Evolutionary conservation across 2,329 filamentous ascomycete species (phyloP), one percentile per base, ranked within the genome.

Genomic region (Dichotomopilus funicola): DNA sequence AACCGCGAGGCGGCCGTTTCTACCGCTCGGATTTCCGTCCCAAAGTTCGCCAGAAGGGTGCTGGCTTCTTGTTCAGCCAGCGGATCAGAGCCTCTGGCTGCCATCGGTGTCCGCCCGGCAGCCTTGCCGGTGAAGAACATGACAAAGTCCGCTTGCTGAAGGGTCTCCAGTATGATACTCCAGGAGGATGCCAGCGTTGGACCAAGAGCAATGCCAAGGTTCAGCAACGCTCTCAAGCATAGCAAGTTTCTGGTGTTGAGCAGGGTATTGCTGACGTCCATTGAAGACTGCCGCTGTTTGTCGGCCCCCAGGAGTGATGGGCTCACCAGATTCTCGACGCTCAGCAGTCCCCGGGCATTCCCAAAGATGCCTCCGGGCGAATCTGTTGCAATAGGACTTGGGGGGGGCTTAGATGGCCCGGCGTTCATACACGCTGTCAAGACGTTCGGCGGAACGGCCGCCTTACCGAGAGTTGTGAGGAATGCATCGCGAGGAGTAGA

Each of bases 81-180:
- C 44, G 72, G 69, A 60, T 80, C 81, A 33, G 72, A 65, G 0
- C 69, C 73, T 56, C 75, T 74, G 10, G 70, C 72, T 5, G 75
- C 72, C 1, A 79, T 73, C 5, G 78, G 73, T 1, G 78, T 78
- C 53, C 77, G 75, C 0, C 78, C 79, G 0, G 79, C 73, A 4
- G 75, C 68, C 62, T 82, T 83, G 9, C 78, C 78, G 11, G 78
- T 82, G 9, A 82, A 79, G 54, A 86, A 88, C 33, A 96, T 78
- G 4, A 97, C 85, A 59, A 95, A 84, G 64, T 97, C 94, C 2
- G 92, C 91, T 69, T 96, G 89, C 65, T 96, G 91, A 6, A 99
- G 74, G 0, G 91, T 95, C 65, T 95, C 91, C 1, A 99, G 79
- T 12, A 99, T 78, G 56, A 99, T 97, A 1, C 85, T 85, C 89